Evolutionary conservation across 768 basidiomycete genomes (phyloP).

Genomic region (Boletus vinaceobasis): DNA sequence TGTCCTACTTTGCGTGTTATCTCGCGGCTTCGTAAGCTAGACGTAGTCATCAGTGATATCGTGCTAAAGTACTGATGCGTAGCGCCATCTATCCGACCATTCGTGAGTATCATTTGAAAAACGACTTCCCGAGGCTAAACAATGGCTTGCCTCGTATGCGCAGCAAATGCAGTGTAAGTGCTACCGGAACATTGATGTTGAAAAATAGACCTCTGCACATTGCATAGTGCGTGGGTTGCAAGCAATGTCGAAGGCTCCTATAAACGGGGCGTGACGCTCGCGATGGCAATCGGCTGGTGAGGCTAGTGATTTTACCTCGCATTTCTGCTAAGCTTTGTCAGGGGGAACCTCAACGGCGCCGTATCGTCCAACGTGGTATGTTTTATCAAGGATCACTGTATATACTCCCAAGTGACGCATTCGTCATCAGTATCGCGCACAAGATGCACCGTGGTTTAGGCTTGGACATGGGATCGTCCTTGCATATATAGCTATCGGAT

Average conservation of each 20-base stretch:
- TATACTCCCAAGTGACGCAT: background rate
- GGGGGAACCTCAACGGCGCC: constrained; percentile 68
- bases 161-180: constrained; percentile 52
- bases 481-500: constrained; percentile 65
- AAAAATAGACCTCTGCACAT: background rate
- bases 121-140: background rate
- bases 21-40: constrained; percentile 62
- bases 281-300: constrained; percentile 61
- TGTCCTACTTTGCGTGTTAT: constrained; percentile 73
- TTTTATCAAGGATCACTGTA: constrained; percentile 4
- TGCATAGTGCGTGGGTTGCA: constrained; percentile 62
- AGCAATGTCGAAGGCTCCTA: constrained; percentile 72
- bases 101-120: constrained; percentile 30
- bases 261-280: constrained; percentile 67
- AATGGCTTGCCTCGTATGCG: background rate
- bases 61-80: background rate
- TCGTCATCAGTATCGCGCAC: constrained; percentile 53
- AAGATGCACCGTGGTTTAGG: constrained; percentile 64
- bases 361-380: constrained; percentile 64
- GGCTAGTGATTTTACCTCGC: background rate
- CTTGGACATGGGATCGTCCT: constrained; percentile 68
- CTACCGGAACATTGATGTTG: constrained; percentile 6
- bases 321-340: constrained; percentile 21
- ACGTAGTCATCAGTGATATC: background rate
- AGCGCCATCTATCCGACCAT: constrained; percentile 48